Base-by-base conservation (phyloP, 768 basidiomycete genomes). In the Calocybe gangraenosa region DNA sequence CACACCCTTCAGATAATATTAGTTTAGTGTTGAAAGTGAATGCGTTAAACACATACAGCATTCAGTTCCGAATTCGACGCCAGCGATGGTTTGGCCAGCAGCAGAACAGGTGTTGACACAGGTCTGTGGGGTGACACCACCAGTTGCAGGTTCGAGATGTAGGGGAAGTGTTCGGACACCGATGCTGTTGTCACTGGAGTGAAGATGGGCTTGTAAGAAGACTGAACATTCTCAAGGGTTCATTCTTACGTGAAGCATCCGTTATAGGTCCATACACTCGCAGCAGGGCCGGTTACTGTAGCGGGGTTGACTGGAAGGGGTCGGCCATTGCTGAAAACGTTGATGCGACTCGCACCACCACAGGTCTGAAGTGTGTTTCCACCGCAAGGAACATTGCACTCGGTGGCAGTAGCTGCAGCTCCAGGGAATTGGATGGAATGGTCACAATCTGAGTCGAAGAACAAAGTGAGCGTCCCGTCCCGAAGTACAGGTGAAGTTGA, bases 341-440 rank as follows among this genome's bases (percentile, higher is more conserved):
- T 51, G 42, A 51, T 47, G 31, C 33, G 38, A 8, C 28, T 40
- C 11, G 40, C n/a, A 14, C 48, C 48, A n/a, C 48, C 48, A 15
- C 48, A 50, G 17, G 40, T 45, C 40, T 50, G 14, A 17, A 44
- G 40, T 9, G 18, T 28, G 15, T 47, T 51, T 11, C 40, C 40
- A 7, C 30, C 41, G 23, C 46, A 51, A 31, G 41, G 42, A 2
- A 47, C 36, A 30, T 47, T 41, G 18, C 50, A 51, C 10, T 22
- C 20, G 17, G 42, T 47, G 38, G 34, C 19, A 18, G 32, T 31
- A 22, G 17, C 7, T 14, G 38, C 42, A 6, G 5, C n/a, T n/a
- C n/a, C 18, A 21, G 50, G 45, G 28, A 37, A 51, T 17, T 44
- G 46, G 18, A 47, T 51, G 3, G 46, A 47, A 21, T 37, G 28